Conservation (phyloP, 352 stramenopile species). For the Pythium phragmitis region DNA sequence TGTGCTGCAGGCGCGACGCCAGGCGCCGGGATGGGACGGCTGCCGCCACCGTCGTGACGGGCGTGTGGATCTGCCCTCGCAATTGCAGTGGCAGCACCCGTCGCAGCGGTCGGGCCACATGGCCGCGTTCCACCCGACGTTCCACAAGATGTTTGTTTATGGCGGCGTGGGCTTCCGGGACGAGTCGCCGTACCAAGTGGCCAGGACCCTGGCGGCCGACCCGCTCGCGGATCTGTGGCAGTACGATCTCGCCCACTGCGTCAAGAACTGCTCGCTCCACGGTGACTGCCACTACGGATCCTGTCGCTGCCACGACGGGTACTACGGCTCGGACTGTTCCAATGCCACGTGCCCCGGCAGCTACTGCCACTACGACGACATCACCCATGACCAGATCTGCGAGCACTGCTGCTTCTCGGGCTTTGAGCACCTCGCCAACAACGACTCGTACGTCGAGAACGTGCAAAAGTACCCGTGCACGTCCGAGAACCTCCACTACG, state of each 20-base stretch:
- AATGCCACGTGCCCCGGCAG: constrained; percentile 94
- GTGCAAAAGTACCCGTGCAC: constrained; percentile 91
- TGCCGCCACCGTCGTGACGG: constrained; percentile 89
- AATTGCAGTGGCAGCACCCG: constrained; percentile 84
- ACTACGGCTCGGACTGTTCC: constrained; percentile 96
- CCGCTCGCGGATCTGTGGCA: constrained; percentile 91
- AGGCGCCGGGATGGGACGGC: constrained; percentile 94
- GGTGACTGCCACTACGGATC: constrained; percentile 91
- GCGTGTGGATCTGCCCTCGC: constrained; percentile 48
- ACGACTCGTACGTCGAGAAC: constrained; percentile 88
- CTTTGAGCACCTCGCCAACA: constrained; percentile 78
- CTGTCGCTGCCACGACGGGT: constrained; percentile 93
- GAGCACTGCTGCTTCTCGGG: constrained; percentile 93
- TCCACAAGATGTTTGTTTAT: constrained; percentile 86
- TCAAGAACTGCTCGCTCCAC: constrained; percentile 93
- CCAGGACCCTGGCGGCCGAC: constrained; percentile 46
- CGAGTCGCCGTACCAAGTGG: constrained; percentile 60
- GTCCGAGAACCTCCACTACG: constrained; percentile 82
- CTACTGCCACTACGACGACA: constrained; percentile 92
- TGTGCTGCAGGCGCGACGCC: constrained; percentile 86
- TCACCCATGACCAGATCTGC: constrained; percentile 84
- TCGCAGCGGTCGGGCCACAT: constrained; percentile 85
- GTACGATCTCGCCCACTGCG: constrained; percentile 88
- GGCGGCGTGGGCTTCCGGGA: constrained; percentile 81
- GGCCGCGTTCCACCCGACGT: constrained; percentile 71